Conservation (phyloP, 345 rosid species). For the Sapria himalayana region DNA sequence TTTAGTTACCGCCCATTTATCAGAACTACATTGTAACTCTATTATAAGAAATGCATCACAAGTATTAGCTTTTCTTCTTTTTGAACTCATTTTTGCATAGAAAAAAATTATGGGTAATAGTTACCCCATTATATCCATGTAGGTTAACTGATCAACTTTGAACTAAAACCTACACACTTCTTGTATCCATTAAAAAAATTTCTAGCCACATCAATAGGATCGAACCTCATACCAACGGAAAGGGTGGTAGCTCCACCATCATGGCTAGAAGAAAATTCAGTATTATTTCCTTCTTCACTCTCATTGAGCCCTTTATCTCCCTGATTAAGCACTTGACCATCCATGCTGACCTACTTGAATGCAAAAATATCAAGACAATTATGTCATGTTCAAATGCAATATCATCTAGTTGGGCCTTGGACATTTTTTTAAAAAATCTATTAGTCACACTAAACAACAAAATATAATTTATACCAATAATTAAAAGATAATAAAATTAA, state of each 20-base stretch:
- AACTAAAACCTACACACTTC: slow-evolving; percentile 42
- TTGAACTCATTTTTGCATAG: slow-evolving; percentile 47
- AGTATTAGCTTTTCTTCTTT: slow-evolving; percentile 34
- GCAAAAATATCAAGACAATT: too few relatives aligned
- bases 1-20: slow-evolving; percentile 64
- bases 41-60: slow-evolving; percentile 71
- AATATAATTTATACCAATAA: too few relatives aligned
- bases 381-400: too few relatives aligned
- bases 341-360: too few relatives aligned
- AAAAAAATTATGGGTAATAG: slow-evolving; percentile 38
- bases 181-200: slow-evolving; percentile 59
- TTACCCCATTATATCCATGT: slow-evolving; percentile 23
- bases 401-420: too few relatives aligned
- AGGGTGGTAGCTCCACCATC: slow-evolving; percentile 48
- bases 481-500: too few relatives aligned
- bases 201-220: slow-evolving; percentile 57
- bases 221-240: slow-evolving; percentile 58
- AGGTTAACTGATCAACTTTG: slow-evolving; percentile 22
- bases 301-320: slow-evolving; percentile 39
- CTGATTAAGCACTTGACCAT: slow-evolving; percentile 23
- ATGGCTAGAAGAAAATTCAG: slow-evolving; percentile 17
- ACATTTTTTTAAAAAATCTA: too few relatives aligned
- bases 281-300: slow-evolving; percentile 21
- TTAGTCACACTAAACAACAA: too few relatives aligned
- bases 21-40: slow-evolving; percentile 34